A percentile compares a stretch with the other conserved stretches of the same genome.
Conservation (phyloP, 106 monocot species). For the Dioscorea alata region DNA sequence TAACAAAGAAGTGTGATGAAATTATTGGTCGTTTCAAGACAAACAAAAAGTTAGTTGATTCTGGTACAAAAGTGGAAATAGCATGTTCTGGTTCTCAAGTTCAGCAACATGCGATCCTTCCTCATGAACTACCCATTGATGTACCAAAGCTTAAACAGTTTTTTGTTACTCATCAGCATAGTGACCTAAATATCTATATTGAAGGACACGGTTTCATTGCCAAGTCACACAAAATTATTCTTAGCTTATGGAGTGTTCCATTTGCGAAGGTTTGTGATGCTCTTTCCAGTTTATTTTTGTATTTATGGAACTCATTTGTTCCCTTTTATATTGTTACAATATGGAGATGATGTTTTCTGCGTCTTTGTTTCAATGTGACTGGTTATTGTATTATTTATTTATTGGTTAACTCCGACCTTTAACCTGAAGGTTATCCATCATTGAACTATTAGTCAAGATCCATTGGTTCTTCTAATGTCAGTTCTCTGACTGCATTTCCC, state of each 20-base stretch:
- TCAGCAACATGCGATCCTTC: slow-evolving; percentile 37
- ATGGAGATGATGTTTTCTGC: too few relatives aligned
- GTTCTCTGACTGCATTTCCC: too few relatives aligned
- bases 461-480: too few relatives aligned
- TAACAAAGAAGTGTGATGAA: slow-evolving; percentile 61
- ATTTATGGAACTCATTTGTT: too few relatives aligned
- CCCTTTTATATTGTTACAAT: too few relatives aligned
- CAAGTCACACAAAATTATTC: slow-evolving; percentile 65
- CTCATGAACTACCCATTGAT: slow-evolving; percentile 38
- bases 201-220: slow-evolving; percentile 57
- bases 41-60: slow-evolving; percentile 38
- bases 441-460: too few relatives aligned
- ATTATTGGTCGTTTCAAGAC: slow-evolving; percentile 43
- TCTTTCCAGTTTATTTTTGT: too few relatives aligned
- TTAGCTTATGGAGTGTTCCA: slow-evolving; percentile 79
- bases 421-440: too few relatives aligned
- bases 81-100: slow-evolving; percentile 13
- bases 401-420: too few relatives aligned
- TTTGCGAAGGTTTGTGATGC: slow-evolving; percentile 63
- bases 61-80: slow-evolving; percentile 59
- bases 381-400: too few relatives aligned
- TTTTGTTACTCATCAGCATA: slow-evolving; percentile 53
- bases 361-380: too few relatives aligned
- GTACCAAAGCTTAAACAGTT: slow-evolving; percentile 53
- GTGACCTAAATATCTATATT: slow-evolving; percentile 72